A percentile compares a stretch with the other conserved stretches of the same genome.
phyloP scores from a whole-genome alignment of 352 stramenopile genomes.

The Phytophthora hybrid region DNA sequence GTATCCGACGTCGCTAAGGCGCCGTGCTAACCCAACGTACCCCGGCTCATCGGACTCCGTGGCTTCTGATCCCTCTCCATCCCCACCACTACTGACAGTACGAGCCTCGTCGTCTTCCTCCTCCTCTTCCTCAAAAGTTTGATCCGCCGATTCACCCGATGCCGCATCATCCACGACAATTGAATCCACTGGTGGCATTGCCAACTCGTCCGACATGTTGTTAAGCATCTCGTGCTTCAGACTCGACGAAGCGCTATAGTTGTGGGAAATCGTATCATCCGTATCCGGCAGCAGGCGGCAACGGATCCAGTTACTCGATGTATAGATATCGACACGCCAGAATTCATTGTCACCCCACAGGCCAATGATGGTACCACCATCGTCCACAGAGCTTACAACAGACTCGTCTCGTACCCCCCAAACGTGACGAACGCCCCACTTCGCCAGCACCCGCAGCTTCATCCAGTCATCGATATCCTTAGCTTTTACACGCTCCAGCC shows the following conservation, averaged over 20 bases:
- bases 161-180: conserved; percentile 47
- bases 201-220: conserved; percentile 45
- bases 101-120: conserved; percentile 50
- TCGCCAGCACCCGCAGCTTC: conserved; percentile 77
- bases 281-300: conserved; percentile 84
- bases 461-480: conserved; percentile 91
- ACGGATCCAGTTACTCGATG: conserved; percentile 88
- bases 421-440: conserved; percentile 85
- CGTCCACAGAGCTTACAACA: conserved; percentile 25
- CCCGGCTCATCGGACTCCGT: conserved; percentile 34
- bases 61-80: conserved; percentile 41
- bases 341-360: conserved; percentile 73
- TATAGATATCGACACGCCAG: conserved; percentile 85
- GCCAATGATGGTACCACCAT: conserved; percentile 42
- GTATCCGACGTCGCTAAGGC: conserved; percentile 48
- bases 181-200: conserved; percentile 43
- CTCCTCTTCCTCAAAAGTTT: conserved; percentile 57
- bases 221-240: conserved; percentile 45
- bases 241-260: conserved; percentile 49
- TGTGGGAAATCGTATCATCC: conserved; percentile 68
- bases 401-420: conserved; percentile 55
- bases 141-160: conserved; percentile 34
- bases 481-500: conserved; percentile 83
- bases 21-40: conserved; percentile 44
- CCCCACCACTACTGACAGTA: conserved; percentile 39